Percentiles rank a stretch among this genome's conserved stretches.
These are phyloP conservation scores for Diaporthe sp. DNA, from an alignment of 2,329 filamentous ascomycete species.

Conservation along the genomic window DNA sequence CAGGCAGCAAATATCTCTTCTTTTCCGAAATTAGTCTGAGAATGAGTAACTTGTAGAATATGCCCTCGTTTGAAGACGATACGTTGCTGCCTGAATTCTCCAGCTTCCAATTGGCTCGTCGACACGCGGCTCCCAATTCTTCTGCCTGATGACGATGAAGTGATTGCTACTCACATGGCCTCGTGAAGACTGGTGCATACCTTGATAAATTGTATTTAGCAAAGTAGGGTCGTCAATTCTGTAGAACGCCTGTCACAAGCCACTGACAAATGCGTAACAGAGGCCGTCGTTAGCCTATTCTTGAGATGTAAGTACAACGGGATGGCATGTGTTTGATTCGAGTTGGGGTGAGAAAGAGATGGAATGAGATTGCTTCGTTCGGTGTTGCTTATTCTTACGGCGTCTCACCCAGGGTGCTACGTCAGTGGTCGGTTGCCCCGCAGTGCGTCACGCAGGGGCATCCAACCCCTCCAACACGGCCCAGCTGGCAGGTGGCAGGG, in stretches of 20 bases:
- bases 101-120: background rate
- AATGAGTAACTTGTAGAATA: no score
- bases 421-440: slow-evolving; percentile 21
- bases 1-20: background rate
- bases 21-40: no score
- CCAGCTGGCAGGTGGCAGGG: slow-evolving; percentile 6
- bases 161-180: background rate
- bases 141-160: background rate
- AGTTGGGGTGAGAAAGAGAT: background rate
- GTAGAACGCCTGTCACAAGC: background rate
- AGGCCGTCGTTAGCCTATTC: background rate
- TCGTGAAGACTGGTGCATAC: background rate
- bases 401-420: background rate
- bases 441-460: slow-evolving; percentile 12
- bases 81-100: background rate
- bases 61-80: background rate
- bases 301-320: background rate
- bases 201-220: background rate
- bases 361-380: background rate
- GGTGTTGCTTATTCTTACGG: background rate
- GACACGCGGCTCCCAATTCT: background rate
- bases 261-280: background rate
- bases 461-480: slow-evolving; percentile 21
- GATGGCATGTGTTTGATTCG: background rate
- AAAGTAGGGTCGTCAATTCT: background rate